These are phyloP conservation scores for Cubamyces sp. DNA, from an alignment of 768 basidiomycete genomes.

Conservation along the genomic window DNA sequence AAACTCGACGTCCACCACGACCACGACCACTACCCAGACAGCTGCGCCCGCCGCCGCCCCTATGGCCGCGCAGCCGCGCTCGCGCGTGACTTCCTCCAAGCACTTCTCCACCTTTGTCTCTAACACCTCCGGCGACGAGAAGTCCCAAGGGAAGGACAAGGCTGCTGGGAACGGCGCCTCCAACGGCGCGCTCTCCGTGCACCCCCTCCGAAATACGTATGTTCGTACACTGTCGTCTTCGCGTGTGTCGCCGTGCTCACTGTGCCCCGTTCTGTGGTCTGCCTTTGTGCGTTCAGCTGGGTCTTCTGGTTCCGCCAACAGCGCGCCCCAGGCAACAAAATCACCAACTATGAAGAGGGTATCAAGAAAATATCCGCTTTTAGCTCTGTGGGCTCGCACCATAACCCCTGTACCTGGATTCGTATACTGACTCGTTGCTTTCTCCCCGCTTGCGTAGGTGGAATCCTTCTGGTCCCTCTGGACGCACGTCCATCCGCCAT, in stretches of 20 bases:
- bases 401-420: background rate
- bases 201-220: slow-evolving; percentile 88
- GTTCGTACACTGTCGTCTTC: slow-evolving; percentile 53
- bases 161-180: slow-evolving; percentile 39
- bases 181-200: slow-evolving; percentile 50
- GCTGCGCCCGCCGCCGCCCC: slow-evolving; percentile 33
- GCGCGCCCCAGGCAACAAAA: slow-evolving; percentile 86
- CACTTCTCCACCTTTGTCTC: slow-evolving; percentile 72
- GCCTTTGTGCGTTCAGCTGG: slow-evolving; percentile 56
- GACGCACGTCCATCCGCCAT: slow-evolving; percentile 89
- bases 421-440: background rate
- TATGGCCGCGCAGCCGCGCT: slow-evolving; percentile 37
- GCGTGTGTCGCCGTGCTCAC: slow-evolving; percentile 28
- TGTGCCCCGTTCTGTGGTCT: background rate
- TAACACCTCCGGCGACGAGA: slow-evolving; percentile 46
- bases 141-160: slow-evolving; percentile 47
- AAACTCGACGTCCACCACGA: slow-evolving; percentile 25
- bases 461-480: slow-evolving; percentile 96
- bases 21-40: slow-evolving; percentile 30
- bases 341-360: slow-evolving; percentile 90
- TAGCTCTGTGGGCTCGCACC: slow-evolving; percentile 64
- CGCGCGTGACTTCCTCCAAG: slow-evolving; percentile 64
- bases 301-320: slow-evolving; percentile 93
- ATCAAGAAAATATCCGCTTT: slow-evolving; percentile 93
- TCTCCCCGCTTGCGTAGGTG: slow-evolving; percentile 49